Evolutionary conservation across 352 stramenopile species (phyloP).

Genomic region (Phytopythium litorale): DNA sequence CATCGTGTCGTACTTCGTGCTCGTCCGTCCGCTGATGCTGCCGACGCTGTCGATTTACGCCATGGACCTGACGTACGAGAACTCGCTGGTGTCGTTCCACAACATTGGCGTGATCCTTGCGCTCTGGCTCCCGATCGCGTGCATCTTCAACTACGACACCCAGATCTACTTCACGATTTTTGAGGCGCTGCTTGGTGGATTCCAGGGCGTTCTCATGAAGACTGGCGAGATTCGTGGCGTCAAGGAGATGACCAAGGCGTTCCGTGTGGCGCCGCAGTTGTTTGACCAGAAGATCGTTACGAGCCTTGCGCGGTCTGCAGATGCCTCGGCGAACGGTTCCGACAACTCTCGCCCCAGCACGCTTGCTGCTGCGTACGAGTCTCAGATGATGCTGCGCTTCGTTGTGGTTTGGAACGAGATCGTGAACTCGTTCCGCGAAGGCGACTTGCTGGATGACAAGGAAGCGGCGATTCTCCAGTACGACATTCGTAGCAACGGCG

Average conservation of each 20-base stretch:
- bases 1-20: constrained; percentile 60
- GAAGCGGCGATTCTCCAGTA: constrained; percentile 78
- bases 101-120: constrained; percentile 68
- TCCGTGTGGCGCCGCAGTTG: constrained; percentile 67
- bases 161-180: constrained; percentile 84
- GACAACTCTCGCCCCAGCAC: constrained; percentile 43
- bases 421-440: constrained; percentile 76
- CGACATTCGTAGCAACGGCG: constrained; percentile 80
- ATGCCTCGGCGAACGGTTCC: constrained; percentile 38
- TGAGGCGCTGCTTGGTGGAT: constrained; percentile 53
- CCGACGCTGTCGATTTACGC: constrained; percentile 69
- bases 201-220: constrained; percentile 73
- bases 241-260: constrained; percentile 74
- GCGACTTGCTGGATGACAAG: constrained; percentile 72
- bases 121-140: constrained; percentile 60
- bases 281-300: constrained; percentile 82
- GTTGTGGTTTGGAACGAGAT: constrained; percentile 84
- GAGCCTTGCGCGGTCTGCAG: constrained; percentile 44
- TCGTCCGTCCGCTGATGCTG: constrained; percentile 60
- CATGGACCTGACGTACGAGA: constrained; percentile 67
- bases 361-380: constrained; percentile 57
- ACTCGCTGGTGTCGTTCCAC: constrained; percentile 66
- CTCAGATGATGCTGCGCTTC: constrained; percentile 80
- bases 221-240: constrained; percentile 63
- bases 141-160: constrained; percentile 79